Base-by-base conservation (phyloP, 495 filamentous ascomycete species). In the Hyaloscypha variabilis region DNA sequence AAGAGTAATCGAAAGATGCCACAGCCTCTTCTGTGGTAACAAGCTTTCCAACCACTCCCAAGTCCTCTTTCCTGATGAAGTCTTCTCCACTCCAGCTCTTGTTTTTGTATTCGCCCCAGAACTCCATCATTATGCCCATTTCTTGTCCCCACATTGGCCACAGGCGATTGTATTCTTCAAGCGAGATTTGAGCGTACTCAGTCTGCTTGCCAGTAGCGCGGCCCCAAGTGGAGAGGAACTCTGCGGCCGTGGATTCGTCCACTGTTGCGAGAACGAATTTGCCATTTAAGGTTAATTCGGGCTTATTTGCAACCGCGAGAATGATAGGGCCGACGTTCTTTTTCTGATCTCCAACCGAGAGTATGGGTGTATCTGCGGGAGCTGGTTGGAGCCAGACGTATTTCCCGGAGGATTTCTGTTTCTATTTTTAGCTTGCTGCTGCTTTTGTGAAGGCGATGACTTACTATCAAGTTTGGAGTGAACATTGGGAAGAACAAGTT, bases 51-150 rank as follows among this genome's bases (percentile, higher is more conserved):
- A 59, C 31, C 19, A 71, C 56, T 24, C 69, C 66, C 58, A 71
- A 63, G 6, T 67, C 62, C 26, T 63, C 36, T 13, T 14, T 53
- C 14, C 62, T 65, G 19, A 71, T 3, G 5, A 62, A 13, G 6
- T 67, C 50, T 50, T 69, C 63, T 3, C 67, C 71, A 25, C 51
- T 55, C 77, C 77, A 79, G 58, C 75, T 77, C 67, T 69, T 67
- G 19, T 72, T 71, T 24, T 69, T 53, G 3, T 21, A 54, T 63
- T 73, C 70, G 5, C 74, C 75, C 74, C 75, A 77, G 60, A 71
- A 79, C 71, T 76, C 67, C 70, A 77, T 76, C 75, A 78, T 78
- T n/a, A 70, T 54, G 10, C 74, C 77, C 67, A 79, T 75, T 73
- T 78, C 75, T 14, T 69, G 64, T 0, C 65, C 74, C 74, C 74